Conservation (phyloP, 2,329 filamentous ascomycete genomes). For the Trichoderma asperellum region DNA sequence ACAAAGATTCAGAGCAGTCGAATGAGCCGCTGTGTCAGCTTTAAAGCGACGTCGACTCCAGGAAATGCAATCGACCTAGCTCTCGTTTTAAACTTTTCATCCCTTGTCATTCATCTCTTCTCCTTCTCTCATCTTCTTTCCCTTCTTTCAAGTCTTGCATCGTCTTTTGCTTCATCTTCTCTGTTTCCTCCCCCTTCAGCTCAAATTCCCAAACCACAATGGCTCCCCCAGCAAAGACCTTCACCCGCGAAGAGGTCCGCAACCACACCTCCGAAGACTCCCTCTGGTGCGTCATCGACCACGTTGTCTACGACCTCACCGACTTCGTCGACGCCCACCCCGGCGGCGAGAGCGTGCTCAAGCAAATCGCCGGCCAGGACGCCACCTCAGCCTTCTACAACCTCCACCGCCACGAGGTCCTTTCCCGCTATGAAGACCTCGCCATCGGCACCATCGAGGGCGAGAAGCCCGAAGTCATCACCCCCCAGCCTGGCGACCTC, state of each 20-base stretch:
- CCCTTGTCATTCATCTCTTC: neutral
- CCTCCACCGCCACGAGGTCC: slow-evolving; percentile 87
- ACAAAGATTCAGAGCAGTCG: neutral
- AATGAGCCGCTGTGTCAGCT: neutral
- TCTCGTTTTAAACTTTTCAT: neutral
- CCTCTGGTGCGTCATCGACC: slow-evolving; percentile 83
- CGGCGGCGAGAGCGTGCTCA: slow-evolving; percentile 77
- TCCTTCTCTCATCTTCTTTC: slow-evolving; percentile 1
- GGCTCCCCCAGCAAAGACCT: slow-evolving; percentile 52
- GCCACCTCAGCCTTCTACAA: slow-evolving; percentile 88
- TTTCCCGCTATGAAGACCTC: slow-evolving; percentile 75
- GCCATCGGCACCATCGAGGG: slow-evolving; percentile 75
- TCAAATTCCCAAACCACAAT: slow-evolving; percentile 33
- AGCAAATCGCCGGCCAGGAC: slow-evolving; percentile 79
- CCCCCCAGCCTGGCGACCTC: slow-evolving; percentile 70
- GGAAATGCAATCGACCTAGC: slow-evolving; percentile 16
- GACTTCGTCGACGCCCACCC: slow-evolving; percentile 87
- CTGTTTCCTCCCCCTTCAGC: neutral
- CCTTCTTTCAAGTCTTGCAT: neutral
- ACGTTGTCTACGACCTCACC: slow-evolving; percentile 82
- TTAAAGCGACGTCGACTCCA: slow-evolving; percentile 3
- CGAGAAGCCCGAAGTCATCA: slow-evolving; percentile 75
- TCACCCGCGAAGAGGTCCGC: slow-evolving; percentile 68
- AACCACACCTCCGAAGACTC: slow-evolving; percentile 76
- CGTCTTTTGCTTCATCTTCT: neutral